phyloP scores from a whole-genome alignment of 768 basidiomycete species.

The Suillus alpinus region DNA sequence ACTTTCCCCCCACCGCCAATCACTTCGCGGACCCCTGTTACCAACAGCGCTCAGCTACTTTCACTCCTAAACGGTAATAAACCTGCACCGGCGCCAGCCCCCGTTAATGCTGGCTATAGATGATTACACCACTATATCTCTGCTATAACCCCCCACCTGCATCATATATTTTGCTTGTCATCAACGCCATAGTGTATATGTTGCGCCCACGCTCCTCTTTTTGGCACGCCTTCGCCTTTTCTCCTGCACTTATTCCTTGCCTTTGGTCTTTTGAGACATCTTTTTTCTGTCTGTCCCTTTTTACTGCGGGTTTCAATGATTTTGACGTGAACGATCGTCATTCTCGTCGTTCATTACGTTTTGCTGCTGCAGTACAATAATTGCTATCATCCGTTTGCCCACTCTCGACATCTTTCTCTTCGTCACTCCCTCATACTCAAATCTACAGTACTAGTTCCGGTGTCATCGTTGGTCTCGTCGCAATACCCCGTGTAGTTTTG shows the following conservation, averaged over 20 bases:
- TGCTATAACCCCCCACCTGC: conserved; percentile 7
- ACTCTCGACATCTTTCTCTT: conserved; percentile 12
- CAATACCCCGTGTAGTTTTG: conserved; percentile 39
- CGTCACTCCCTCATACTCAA: conserved; percentile 15
- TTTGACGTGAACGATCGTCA: conserved; percentile 21
- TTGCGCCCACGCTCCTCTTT: conserved; percentile 2
- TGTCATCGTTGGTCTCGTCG: conserved; percentile 23
- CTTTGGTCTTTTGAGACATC: conserved; percentile 4
- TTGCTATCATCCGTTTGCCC: conserved; percentile 20
- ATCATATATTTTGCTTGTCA: conserved; percentile 20
- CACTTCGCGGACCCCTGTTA: conserved; percentile 16
- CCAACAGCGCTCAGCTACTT: conserved; percentile 29
- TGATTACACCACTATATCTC: conserved; percentile 4
- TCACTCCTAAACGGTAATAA: conserved; percentile 34
- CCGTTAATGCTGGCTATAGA: conserved; percentile 23
- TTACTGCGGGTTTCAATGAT: conserved; percentile 20
- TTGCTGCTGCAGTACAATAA: conserved; percentile 29
- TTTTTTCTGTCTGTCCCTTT: conserved; percentile 16
- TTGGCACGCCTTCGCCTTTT: conserved; percentile 14
- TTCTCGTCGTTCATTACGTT: conserved; percentile 21
- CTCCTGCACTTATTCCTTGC: conserved; percentile 8
- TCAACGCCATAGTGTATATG: conserved; percentile 7
- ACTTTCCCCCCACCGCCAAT: conserved; percentile 10
- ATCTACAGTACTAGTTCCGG: conserved; percentile 33
- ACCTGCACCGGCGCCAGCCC: conserved; percentile 8